These are phyloP conservation scores for Dioscorea alata DNA, from an alignment of 106 monocot genomes.

Conservation along the genomic window DNA sequence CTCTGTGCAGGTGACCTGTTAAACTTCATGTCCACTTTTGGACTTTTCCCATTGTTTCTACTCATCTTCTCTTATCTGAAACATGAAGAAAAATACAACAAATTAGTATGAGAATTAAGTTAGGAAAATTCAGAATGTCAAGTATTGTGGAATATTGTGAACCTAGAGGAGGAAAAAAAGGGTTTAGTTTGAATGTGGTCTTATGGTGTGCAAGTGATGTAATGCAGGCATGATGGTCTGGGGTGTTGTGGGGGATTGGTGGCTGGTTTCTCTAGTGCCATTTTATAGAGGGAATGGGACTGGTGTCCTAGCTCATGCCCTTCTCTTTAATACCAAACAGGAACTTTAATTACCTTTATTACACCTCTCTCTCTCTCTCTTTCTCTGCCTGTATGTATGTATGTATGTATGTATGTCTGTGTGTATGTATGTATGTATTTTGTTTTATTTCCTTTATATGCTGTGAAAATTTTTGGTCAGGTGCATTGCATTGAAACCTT, in stretches of 20 bases:
- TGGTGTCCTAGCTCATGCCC: conserved; percentile 8
- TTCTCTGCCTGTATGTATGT: conserved; percentile 10
- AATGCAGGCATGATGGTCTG: background rate
- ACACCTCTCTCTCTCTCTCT: background rate
- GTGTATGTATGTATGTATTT: conserved; percentile 29
- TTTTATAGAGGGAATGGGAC: conserved; percentile 49
- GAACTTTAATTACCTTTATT: conserved; percentile 1
- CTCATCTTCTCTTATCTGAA: conserved; percentile 39
- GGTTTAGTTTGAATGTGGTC: background rate
- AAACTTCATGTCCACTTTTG: conserved; percentile 57
- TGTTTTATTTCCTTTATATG: too few relatives aligned
- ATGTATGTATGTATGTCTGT: too few relatives aligned
- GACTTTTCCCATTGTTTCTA: conserved; percentile 55
- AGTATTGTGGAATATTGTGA: background rate
- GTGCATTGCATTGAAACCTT: background rate
- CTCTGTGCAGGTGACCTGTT: conserved; percentile 41
- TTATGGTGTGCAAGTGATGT: conserved; percentile 1
- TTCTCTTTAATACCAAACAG: conserved; percentile 43
- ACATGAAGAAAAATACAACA: background rate
- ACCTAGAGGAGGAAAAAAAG: background rate
- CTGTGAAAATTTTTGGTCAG: conserved; percentile 1
- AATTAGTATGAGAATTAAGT: too few relatives aligned
- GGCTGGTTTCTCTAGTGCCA: conserved; percentile 15
- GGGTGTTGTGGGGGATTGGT: conserved; percentile 15
- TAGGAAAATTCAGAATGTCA: too few relatives aligned